Percentiles rank a stretch among this genome's conserved stretches.
Evolutionary conservation across 129 eudicot species (phyloP).

Genomic region (Centaurea solstitialis): DNA sequence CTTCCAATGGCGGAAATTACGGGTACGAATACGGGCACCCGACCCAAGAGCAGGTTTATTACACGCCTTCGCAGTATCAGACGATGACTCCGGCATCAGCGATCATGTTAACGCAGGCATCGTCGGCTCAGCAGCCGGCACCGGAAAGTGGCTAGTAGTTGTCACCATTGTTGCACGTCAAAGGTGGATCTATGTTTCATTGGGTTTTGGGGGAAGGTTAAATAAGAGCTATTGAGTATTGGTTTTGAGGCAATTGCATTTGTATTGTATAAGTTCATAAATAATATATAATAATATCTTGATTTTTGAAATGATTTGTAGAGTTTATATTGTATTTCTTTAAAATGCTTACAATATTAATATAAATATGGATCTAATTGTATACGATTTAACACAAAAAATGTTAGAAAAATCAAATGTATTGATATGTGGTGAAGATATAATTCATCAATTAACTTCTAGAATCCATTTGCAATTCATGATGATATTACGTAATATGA

Average conservation of each 20-base stretch:
- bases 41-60: slow-evolving; percentile 49
- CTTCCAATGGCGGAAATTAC: slow-evolving; percentile 32
- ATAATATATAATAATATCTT: too few relatives aligned
- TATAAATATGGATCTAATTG: too few relatives aligned
- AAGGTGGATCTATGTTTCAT: background rate
- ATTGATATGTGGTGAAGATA: too few relatives aligned
- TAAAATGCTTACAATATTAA: too few relatives aligned
- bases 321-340: too few relatives aligned
- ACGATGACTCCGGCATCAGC: slow-evolving; percentile 56
- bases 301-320: too few relatives aligned
- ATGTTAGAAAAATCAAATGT: too few relatives aligned
- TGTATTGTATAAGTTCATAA: background rate
- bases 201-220: background rate
- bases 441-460: too few relatives aligned
- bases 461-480: too few relatives aligned
- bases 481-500: too few relatives aligned
- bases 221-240: background rate
- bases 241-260: background rate
- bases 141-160: slow-evolving; percentile 36
- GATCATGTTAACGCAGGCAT: slow-evolving; percentile 44
- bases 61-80: slow-evolving; percentile 58
- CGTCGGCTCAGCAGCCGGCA: slow-evolving; percentile 37
- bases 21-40: slow-evolving; percentile 51
- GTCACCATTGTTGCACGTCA: background rate
- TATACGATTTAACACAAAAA: too few relatives aligned